Evolutionary conservation across 139 green algal genomes (phyloP), one percentile per base, ranked within the genome.

Genomic region (Nannochloris sp.): DNA sequence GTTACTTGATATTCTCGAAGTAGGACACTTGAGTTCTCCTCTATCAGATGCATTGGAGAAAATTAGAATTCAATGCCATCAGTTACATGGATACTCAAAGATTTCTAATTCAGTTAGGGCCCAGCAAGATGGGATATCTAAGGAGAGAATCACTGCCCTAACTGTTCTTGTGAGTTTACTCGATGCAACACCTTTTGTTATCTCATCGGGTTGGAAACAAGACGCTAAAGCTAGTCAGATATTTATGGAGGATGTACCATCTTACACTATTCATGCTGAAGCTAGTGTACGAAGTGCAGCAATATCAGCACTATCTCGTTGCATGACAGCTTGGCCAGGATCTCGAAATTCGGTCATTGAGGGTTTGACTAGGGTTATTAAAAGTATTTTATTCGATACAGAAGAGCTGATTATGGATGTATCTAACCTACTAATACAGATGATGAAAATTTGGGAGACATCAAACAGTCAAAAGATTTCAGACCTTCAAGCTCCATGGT

Each of bases 361-460:
- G 11, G 70, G 74, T 8, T 62, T 88, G 64, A 80, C 81, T 5
- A 54, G 61, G 7, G 83, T 83, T 48, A 31, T 74, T 15, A 55
- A 67, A 2, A 44, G 67, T 5, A 70, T 93, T 2, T 73, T 81
- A 8, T 85, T 95, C 44, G 87, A 95, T 4, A 73, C 70, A 6
- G 60, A 71, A 4, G 69, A 83, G 59, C 78, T 94, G 46, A 54
- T 15, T 14, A 19, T 55, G 23, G 23, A 64, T 55, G 12, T 55
- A 51, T 10, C 23, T 8, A 23, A 15, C 27, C 48, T 57, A n/a
- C 21, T 29, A 23, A 23, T 64, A 29, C 12, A 53, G 16, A 19
- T 53, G 16, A 53, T 53, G 46, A 25, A 19, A 25, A 19, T 53
- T 19, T 53, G 46, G 46, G 34, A 40, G 34, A 40, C 46, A 53